phyloP scores from a whole-genome alignment of 352 stramenopile genomes.

The Saprolegnia parasitica region DNA sequence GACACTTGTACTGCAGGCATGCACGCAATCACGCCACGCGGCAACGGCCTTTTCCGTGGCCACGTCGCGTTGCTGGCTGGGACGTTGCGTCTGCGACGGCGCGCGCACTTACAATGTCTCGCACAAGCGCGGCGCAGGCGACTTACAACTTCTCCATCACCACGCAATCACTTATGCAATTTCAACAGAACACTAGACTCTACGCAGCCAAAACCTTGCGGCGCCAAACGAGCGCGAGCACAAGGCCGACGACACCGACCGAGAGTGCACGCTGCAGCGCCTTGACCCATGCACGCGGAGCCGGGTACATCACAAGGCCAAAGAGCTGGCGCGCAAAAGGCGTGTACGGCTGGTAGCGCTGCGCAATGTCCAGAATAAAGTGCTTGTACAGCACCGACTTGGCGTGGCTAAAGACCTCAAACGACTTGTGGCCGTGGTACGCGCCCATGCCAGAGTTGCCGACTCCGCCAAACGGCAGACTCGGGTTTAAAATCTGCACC shows the following conservation, averaged over 20 bases:
- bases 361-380: constrained; percentile 43
- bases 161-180: too few species aligned
- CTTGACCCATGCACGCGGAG: neutral
- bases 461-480: constrained; percentile 81
- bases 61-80: too few species aligned
- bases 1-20: too few species aligned
- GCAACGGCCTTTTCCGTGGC: too few species aligned
- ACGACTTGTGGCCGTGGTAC: constrained; percentile 80
- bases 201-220: too few species aligned
- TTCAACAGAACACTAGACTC: too few species aligned
- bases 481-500: constrained; percentile 55
- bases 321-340: constrained; percentile 12
- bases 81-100: too few species aligned
- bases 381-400: constrained; percentile 71
- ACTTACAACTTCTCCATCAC: too few species aligned
- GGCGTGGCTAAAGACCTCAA: constrained; percentile 68
- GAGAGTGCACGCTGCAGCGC: neutral
- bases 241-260: neutral
- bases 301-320: constrained; percentile 12
- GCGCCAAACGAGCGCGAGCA: neutral
- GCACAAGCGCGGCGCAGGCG: too few species aligned
- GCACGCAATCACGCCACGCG: too few species aligned
- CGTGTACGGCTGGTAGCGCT: constrained; percentile 53
- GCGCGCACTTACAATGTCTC: too few species aligned
- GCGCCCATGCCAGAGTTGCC: constrained; percentile 72